Conservation (phyloP, 768 basidiomycete species). For the Gelatoporia subvermispora region DNA sequence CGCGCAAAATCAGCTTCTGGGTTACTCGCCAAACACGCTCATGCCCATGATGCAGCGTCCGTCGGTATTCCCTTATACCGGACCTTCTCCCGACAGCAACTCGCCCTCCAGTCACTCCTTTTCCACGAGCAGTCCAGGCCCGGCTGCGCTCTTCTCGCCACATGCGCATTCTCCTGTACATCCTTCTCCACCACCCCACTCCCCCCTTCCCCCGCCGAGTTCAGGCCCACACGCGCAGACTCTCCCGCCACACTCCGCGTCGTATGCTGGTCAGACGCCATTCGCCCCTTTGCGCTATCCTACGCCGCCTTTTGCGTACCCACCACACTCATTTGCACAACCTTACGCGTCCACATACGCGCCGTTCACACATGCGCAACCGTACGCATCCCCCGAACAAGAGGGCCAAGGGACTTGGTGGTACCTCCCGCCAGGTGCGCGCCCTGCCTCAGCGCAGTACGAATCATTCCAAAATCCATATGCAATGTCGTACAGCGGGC, state of each 20-base stretch:
- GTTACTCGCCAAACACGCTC: slow-evolving; percentile 31
- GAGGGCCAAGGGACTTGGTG: slow-evolving; percentile 51
- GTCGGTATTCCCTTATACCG: slow-evolving; percentile 36
- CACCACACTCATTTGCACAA: slow-evolving; percentile 16
- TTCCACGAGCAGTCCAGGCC: slow-evolving; percentile 8
- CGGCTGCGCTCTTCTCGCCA: slow-evolving; percentile 13
- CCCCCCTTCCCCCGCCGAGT: slow-evolving; percentile 9
- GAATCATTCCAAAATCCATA: slow-evolving; percentile 18
- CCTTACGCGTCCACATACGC: slow-evolving; percentile 35
- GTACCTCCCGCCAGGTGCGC: slow-evolving; percentile 36
- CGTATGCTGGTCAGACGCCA: slow-evolving; percentile 16
- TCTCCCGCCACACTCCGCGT: slow-evolving; percentile 10
- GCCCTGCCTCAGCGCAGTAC: slow-evolving; percentile 18
- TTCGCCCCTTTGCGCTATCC: slow-evolving; percentile 23
- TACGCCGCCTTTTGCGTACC: slow-evolving; percentile 21
- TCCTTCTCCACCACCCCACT: slow-evolving; percentile 19
- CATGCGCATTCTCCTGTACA: slow-evolving; percentile 9
- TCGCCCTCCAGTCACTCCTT: slow-evolving; percentile 25
- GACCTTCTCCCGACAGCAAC: slow-evolving; percentile 28
- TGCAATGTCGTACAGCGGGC: slow-evolving; percentile 12
- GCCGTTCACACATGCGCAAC: slow-evolving; percentile 33
- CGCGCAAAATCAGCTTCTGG: slow-evolving; percentile 28
- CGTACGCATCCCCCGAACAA: slow-evolving; percentile 15
- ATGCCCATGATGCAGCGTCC: slow-evolving; percentile 31
- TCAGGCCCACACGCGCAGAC: slow-evolving; percentile 8